phyloP scores from a whole-genome alignment of 768 basidiomycete genomes.

The Phanerodontia chrysosporium region DNA sequence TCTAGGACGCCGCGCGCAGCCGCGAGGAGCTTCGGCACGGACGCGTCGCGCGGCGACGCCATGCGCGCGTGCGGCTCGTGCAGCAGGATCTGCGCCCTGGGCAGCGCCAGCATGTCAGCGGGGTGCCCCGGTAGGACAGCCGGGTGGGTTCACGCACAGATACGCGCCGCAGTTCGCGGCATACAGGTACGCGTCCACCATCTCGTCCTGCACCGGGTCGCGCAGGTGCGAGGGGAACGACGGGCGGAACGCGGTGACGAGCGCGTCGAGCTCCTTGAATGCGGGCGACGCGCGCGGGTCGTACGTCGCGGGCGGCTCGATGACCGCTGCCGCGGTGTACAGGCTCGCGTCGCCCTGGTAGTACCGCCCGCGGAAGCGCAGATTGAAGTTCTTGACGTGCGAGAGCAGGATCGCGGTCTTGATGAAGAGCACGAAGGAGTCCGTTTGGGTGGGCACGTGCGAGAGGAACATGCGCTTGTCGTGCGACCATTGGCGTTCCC shows the following conservation, averaged over 20 bases:
- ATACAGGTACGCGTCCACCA: constrained; percentile 59
- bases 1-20: constrained; percentile 66
- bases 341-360: constrained; percentile 54
- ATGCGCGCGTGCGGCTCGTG: constrained; percentile 77
- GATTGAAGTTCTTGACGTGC: constrained; percentile 58
- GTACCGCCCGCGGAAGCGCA: constrained; percentile 58
- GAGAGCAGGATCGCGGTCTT: constrained; percentile 66
- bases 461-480: constrained; percentile 53
- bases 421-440: constrained; percentile 69
- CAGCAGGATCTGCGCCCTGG: constrained; percentile 61
- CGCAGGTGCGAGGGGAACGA: constrained; percentile 54
- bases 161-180: constrained; percentile 22
- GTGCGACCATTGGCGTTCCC: constrained; percentile 65
- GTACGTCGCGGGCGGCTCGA: constrained; percentile 21
- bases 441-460: constrained; percentile 59
- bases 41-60: constrained; percentile 53
- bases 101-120: background rate
- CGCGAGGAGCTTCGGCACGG: constrained; percentile 61
- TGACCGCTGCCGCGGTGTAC: constrained; percentile 21
- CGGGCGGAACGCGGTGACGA: constrained; percentile 51
- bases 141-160: constrained; percentile 13
- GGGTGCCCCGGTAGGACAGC: background rate
- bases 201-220: constrained; percentile 46
- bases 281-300: constrained; percentile 59
- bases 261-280: constrained; percentile 59